Percentiles rank a stretch among this genome's conserved stretches.
These are phyloP conservation scores for Cladophialophora immunda DNA, from an alignment of 2,329 filamentous ascomycete genomes.

Conservation along the genomic window DNA sequence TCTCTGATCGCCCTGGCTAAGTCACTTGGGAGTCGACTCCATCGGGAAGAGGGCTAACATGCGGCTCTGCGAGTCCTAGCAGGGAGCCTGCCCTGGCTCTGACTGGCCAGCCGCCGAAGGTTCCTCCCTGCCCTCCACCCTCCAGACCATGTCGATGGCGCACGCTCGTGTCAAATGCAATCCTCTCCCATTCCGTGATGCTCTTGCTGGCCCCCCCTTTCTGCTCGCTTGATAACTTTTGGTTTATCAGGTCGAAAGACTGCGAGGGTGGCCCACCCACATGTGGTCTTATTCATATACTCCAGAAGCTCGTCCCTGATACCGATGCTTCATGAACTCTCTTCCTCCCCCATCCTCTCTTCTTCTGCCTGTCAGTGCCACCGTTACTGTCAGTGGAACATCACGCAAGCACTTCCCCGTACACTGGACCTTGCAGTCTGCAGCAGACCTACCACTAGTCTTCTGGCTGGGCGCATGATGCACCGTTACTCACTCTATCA, in stretches of 20 bases:
- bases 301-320: constrained; percentile 5
- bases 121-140: not conserved
- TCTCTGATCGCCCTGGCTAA: not conserved
- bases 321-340: not conserved
- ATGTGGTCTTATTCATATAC: constrained; percentile 18
- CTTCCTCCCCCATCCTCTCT: not conserved
- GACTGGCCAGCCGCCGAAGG: not conserved
- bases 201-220: constrained; percentile 21
- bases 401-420: not conserved
- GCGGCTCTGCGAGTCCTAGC: constrained; percentile 15
- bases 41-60: not conserved
- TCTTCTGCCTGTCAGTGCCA: constrained; percentile 1
- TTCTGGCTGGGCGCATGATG: constrained; percentile 16
- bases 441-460: not conserved
- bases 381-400: not conserved
- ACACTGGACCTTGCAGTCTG: constrained; percentile 3
- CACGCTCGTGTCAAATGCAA: not conserved
- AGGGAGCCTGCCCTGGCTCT: not conserved
- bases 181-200: not conserved
- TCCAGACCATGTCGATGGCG: not conserved
- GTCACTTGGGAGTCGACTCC: not conserved
- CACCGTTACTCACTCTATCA: constrained; percentile 22
- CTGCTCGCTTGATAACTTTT: constrained; percentile 20
- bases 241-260: constrained; percentile 2
- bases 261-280: constrained; percentile 19